phyloP scores from a whole-genome alignment of 2,329 filamentous ascomycete genomes.

The Pseudomassariella vexata region DNA sequence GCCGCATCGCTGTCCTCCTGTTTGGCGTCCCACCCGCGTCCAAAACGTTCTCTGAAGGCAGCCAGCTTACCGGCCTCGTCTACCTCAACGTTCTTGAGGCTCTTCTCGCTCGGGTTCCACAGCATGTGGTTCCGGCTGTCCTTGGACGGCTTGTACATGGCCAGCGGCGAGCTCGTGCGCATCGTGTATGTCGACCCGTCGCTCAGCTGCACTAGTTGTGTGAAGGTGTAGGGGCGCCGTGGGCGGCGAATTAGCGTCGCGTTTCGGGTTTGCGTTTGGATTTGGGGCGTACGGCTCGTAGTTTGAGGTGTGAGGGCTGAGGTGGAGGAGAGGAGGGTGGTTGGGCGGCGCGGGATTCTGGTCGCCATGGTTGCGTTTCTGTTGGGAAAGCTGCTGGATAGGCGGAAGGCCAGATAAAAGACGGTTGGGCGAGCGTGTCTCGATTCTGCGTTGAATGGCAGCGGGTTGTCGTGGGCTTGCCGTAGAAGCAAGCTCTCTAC shows the following conservation, averaged over 20 bases:
- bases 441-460: no score
- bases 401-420: background rate
- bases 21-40: constrained; percentile 67
- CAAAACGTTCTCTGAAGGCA: constrained; percentile 81
- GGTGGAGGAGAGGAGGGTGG: constrained; percentile 9
- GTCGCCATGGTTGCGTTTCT: constrained; percentile 6
- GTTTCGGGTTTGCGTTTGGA: constrained; percentile 60
- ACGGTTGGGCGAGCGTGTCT: background rate
- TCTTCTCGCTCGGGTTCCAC: constrained; percentile 83
- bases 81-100: constrained; percentile 81
- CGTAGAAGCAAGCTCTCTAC: no score
- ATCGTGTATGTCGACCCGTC: constrained; percentile 82
- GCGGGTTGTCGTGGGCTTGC: no score
- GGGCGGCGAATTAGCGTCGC: constrained; percentile 83
- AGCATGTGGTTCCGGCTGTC: constrained; percentile 84
- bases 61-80: constrained; percentile 89
- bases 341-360: constrained; percentile 7
- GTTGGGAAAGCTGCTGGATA: background rate
- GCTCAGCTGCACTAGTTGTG: constrained; percentile 87
- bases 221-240: constrained; percentile 93
- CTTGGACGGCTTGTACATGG: constrained; percentile 58
- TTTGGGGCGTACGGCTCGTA: constrained; percentile 13
- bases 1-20: constrained; percentile 22
- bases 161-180: constrained; percentile 67
- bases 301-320: constrained; percentile 15